Evolutionary conservation across 164 flowering plant genomes (phyloP), one percentile per base, ranked within the genome.

Genomic region (Piper betle): DNA sequence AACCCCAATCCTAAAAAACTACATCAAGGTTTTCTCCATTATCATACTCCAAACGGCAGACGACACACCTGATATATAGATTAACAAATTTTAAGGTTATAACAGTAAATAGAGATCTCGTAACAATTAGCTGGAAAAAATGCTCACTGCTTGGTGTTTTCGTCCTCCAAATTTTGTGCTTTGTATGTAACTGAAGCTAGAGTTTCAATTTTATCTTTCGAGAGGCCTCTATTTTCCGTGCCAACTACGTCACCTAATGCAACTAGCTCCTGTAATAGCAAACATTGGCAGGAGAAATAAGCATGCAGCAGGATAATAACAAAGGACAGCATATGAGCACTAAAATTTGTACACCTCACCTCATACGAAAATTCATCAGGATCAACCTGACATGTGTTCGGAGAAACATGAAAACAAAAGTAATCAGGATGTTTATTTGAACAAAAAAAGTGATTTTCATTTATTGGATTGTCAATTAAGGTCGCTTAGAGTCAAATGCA

Each of bases 351-450:
- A 10, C 38, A 52, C 72, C n/a, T n/a, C n/a, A 91, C 98, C 92
- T 91, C 98, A 70, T 87, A 88, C 41, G 96, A 91, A 58, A 91
- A 77, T 61, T 91, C 95, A 78, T 89, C 96, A 40, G 98, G 95
- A 75, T 91, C 98, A 67, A 87, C 81, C 59, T 85, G 91, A 90
- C 92, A 91, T n/a, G 83, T 62, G 72, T 84, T 91, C 98, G 88
- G 80, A 52, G 67, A 63, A 59, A 42, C 65, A 15, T 48, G 57
- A 41, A 66, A 53, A 52, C 39, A 53, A 53, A 58, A 33, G 56
- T 19, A 25, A 25, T 25, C 33, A 25, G 46, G 11, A 42, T 42
- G 11, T 42, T 10, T 25, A 25, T 25, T 25, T 25, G 33, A 25
- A 25, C 2, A 25, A 25, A 25, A 25, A 25, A 25, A 25, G 33